These are phyloP conservation scores for Persicaria tinctoria DNA, from an alignment of 148 eudicot genomes.

Conservation along the genomic window DNA sequence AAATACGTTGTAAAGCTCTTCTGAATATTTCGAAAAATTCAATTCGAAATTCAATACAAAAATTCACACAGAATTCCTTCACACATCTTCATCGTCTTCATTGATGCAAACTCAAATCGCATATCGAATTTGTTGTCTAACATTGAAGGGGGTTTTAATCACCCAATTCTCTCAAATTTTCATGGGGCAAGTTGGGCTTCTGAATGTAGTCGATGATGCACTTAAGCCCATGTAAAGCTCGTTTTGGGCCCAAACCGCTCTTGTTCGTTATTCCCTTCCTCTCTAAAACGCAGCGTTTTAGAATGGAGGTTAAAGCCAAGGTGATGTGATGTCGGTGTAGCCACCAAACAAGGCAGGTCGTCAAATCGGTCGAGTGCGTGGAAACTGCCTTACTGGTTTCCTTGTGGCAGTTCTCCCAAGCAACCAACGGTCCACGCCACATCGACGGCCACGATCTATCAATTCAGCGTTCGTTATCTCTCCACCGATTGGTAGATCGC, in stretches of 20 bases:
- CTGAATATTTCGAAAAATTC: too few relatives aligned
- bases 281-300: neutral
- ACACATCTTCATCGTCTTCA: too few relatives aligned
- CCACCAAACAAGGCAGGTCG: neutral
- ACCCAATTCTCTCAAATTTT: too few relatives aligned
- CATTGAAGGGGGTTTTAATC: too few relatives aligned
- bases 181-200: neutral
- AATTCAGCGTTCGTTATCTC: neutral
- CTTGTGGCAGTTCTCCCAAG: neutral
- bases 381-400: neutral
- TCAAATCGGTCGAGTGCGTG: neutral
- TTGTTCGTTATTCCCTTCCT: neutral
- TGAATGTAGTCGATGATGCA: neutral
- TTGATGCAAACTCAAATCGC: too few relatives aligned
- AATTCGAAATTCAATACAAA: too few relatives aligned
- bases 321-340: neutral
- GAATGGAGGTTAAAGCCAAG: neutral
- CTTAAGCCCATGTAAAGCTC: neutral
- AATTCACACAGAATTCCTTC: too few relatives aligned
- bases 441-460: conserved; percentile 4
- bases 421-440: conserved; percentile 9
- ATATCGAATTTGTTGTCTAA: too few relatives aligned
- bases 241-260: neutral
- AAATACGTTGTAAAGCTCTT: too few relatives aligned
- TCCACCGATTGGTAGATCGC: conserved; percentile 9